Base-by-base conservation (phyloP, 371 early-diverging fungal genomes). In the Apophysomyces ossiformis region DNA sequence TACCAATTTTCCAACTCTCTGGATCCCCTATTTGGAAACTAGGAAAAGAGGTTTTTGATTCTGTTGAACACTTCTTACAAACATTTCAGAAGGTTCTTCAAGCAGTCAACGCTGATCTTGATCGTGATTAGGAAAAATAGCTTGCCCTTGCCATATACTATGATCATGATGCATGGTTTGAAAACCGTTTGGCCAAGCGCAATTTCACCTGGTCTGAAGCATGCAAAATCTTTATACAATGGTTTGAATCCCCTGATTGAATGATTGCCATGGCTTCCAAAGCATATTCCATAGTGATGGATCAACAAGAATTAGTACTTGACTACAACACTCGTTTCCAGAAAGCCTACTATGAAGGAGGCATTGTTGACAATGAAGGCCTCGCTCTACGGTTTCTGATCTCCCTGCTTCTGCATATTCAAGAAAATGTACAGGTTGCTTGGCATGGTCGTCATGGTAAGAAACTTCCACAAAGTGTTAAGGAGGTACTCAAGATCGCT, bases 391-490 rank as follows among this genome's bases (percentile, higher is more conserved):
- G 21, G 26, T 50, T 50, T 9, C 50, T 50, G 50, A 18, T 50
- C 0, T 50, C 50, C 21, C 21, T 50, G 50, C 50, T 50, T 7
- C 50, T 18, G 0, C 50, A 50, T 7, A 2, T 50, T 26, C n/a
- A 26, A 0, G 50, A 50, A 50, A 50, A 50, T 18, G 50, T 50
- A 18, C 50, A 50, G 21, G 50, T 50, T 2, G 21, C 50, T 5
- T 50, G 50, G 50, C 50, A 50, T 50, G 50, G 50, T 18, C 50
- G 50, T 3, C 50, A 50, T 50, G 50, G 50, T 8, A 50, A 50
- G 2, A 50, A 50, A 7, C 21, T 21, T 5, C 21, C 21, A 1
- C 50, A 50, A 21, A 21, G 21, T 21, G 50, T 50, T 5, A 18
- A 50, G 21, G 50, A 50, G 2, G 50, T 50, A 9, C 50, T 50